phyloP scores from a whole-genome alignment of 1,284 basidiomycete species.

The Rhizoctonia solani region DNA sequence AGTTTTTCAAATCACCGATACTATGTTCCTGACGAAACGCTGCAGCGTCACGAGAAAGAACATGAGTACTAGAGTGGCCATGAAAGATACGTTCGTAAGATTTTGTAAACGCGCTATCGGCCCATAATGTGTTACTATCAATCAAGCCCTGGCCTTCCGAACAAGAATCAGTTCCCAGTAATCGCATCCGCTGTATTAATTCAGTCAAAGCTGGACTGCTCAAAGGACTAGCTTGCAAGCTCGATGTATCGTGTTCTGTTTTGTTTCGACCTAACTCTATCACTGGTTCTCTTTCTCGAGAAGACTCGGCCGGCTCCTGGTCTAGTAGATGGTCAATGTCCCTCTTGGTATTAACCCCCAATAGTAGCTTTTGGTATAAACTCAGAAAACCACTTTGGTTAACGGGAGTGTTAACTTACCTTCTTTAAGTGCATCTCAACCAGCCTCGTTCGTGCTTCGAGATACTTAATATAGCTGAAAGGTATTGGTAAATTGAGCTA shows the following conservation, averaged over 20 bases:
- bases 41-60: not conserved
- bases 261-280: no score
- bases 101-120: not conserved
- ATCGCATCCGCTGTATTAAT: no score
- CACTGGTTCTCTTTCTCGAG: no score
- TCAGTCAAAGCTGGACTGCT: no score
- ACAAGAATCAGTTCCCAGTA: no score
- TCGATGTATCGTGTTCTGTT: not conserved
- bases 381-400: not conserved
- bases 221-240: no score
- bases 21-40: not conserved
- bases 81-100: not conserved
- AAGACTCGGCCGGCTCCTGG: no score
- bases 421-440: not conserved
- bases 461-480: conserved; percentile 7
- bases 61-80: not conserved
- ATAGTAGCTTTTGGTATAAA: not conserved
- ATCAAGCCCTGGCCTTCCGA: not conserved
- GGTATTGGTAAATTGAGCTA: not conserved
- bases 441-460: not conserved
- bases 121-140: not conserved
- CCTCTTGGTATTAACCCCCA: not conserved
- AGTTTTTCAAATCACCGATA: not conserved
- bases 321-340: no score
- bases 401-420: not conserved